phyloP scores from a whole-genome alignment of 371 early-diverging fungal species.

The Saksenaea vasiformis region DNA sequence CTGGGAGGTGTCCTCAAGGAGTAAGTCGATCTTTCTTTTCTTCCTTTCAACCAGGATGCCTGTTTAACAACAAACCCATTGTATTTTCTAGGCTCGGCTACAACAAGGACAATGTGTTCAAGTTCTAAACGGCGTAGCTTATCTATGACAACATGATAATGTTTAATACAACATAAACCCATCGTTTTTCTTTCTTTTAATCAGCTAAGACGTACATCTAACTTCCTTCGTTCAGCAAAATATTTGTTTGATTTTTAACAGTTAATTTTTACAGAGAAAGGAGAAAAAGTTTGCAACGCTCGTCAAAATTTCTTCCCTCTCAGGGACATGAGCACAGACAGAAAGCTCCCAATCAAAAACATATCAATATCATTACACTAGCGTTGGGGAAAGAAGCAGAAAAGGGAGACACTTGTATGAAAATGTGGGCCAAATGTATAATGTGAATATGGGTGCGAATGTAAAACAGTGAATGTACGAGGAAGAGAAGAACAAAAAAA shows the following conservation, averaged over 20 bases:
- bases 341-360: no score
- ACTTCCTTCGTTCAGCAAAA: no score
- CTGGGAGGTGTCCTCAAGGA: constrained; percentile 80
- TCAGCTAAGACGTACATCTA: background rate
- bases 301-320: no score
- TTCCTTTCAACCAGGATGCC: background rate
- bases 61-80: background rate
- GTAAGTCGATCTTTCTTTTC: constrained; percentile 29
- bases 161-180: no score
- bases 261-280: no score
- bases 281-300: no score
- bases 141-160: background rate
- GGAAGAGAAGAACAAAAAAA: background rate
- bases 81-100: constrained; percentile 67
- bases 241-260: no score
- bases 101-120: constrained; percentile 77
- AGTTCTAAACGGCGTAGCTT: constrained; percentile 64
- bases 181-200: background rate
- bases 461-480: background rate
- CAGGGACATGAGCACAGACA: no score
- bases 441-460: background rate
- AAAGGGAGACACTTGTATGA: no score
- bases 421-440: background rate
- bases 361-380: no score
- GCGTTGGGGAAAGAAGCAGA: no score